A percentile compares a stretch with the other conserved stretches of the same genome.
These are phyloP conservation scores for Penicillium sp. DNA, from an alignment of 2,329 filamentous ascomycete genomes.

Conservation along the genomic window DNA sequence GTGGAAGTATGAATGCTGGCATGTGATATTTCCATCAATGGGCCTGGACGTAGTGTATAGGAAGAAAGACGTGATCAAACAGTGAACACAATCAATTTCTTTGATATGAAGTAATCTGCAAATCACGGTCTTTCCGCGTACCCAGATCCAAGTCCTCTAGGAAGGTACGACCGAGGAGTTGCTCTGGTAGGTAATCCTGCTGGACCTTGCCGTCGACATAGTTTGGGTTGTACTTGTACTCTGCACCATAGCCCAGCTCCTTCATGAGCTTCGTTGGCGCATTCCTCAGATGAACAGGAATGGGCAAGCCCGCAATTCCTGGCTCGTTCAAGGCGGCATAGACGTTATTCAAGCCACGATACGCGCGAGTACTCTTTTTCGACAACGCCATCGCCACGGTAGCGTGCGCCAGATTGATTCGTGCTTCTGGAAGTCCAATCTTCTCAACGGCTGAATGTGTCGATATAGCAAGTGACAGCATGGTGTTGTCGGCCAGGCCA, in stretches of 20 bases:
- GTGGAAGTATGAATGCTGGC: neutral
- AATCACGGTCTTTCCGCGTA: slow-evolving; percentile 69
- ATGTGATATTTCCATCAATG: neutral
- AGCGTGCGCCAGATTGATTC: slow-evolving; percentile 87
- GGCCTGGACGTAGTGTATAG: neutral
- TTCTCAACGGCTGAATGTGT: slow-evolving; percentile 86
- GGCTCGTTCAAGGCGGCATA: slow-evolving; percentile 77
- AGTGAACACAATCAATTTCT: neutral
- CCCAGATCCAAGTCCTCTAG: slow-evolving; percentile 79
- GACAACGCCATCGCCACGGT: slow-evolving; percentile 76
- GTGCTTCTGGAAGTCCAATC: slow-evolving; percentile 90
- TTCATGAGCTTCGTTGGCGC: slow-evolving; percentile 92
- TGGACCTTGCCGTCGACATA: slow-evolving; percentile 76
- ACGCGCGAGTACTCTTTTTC: slow-evolving; percentile 82
- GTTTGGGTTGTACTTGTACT: slow-evolving; percentile 96
- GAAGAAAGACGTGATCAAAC: neutral
- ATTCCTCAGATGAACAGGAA: slow-evolving; percentile 86
- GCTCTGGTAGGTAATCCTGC: slow-evolving; percentile 87
- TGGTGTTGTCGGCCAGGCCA: slow-evolving; percentile 79
- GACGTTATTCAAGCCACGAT: slow-evolving; percentile 77
- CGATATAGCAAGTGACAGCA: slow-evolving; percentile 80
- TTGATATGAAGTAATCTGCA: slow-evolving; percentile 30
- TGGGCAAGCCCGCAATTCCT: slow-evolving; percentile 73
- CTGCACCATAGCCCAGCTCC: slow-evolving; percentile 82
- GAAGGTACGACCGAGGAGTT: slow-evolving; percentile 68